A percentile compares a stretch with the other conserved stretches of the same genome.
These are phyloP conservation scores for Rosa persica DNA, from an alignment of 306 rosid species.

Conservation along the genomic window DNA sequence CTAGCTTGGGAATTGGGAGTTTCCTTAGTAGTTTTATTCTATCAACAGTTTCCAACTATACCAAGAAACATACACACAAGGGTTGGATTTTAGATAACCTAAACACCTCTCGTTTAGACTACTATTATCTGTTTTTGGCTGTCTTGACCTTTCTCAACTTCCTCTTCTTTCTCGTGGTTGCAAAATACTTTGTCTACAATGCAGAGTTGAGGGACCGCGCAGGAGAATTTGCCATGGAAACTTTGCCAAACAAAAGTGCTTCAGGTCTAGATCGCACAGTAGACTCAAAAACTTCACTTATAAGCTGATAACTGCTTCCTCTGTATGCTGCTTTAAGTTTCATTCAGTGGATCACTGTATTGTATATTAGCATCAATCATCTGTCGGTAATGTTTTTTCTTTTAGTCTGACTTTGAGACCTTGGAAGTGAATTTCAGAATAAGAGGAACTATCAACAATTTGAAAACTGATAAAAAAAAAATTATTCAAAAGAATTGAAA, in stretches of 20 bases:
- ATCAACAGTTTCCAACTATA: slow-evolving; percentile 46
- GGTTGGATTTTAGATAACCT: slow-evolving; percentile 82
- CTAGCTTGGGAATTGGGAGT: slow-evolving; percentile 58
- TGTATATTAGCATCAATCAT: not conserved
- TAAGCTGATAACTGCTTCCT: slow-evolving; percentile 5
- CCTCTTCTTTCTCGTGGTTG: slow-evolving; percentile 54
- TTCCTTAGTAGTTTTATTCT: slow-evolving; percentile 64
- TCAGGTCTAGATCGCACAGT: slow-evolving; percentile 1
- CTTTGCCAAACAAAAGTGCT: slow-evolving; percentile 7
- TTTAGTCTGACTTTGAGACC: not conserved
- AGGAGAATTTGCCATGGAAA: slow-evolving; percentile 25
- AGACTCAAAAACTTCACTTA: not conserved
- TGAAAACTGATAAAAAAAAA: not conserved
- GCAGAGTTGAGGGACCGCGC: slow-evolving; percentile 32
- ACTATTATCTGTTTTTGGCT: slow-evolving; percentile 66
- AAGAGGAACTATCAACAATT: not conserved
- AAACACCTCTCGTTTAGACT: slow-evolving; percentile 63
- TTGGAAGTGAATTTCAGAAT: not conserved
- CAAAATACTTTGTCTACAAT: slow-evolving; percentile 59
- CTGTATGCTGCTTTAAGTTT: not conserved
- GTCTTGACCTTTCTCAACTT: slow-evolving; percentile 51
- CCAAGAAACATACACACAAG: slow-evolving; percentile 43
- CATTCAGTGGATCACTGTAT: not conserved
- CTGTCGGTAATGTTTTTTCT: not conserved
- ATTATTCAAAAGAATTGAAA: not conserved